A percentile compares a stretch with the other conserved stretches of the same genome.
Conservation (phyloP, 2,329 filamentous ascomycete species). For the Colletotrichum somersetense region DNA sequence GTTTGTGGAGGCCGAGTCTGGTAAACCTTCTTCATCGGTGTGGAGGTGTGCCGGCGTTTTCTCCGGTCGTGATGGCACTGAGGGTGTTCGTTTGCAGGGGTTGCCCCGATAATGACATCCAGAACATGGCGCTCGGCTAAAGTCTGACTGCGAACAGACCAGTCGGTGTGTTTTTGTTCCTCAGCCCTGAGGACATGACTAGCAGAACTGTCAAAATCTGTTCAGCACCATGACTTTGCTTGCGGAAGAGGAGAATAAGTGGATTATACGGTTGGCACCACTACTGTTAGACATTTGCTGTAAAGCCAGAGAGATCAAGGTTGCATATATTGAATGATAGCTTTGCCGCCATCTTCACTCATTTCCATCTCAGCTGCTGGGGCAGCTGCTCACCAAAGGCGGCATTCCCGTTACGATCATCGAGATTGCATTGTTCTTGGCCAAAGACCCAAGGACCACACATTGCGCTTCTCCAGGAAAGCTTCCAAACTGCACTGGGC, state of each 20-base stretch:
- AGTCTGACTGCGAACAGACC: neutral
- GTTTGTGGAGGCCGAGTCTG: slow-evolving; percentile 27
- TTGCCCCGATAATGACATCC: slow-evolving; percentile 60
- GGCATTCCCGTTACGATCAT: slow-evolving; percentile 66
- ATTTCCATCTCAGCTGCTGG: slow-evolving; percentile 45
- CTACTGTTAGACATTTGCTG: neutral
- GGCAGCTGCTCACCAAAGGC: slow-evolving; percentile 63
- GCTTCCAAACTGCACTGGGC: slow-evolving; percentile 68
- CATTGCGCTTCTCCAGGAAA: slow-evolving; percentile 70
- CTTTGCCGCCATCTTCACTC: neutral
- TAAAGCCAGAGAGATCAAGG: neutral
- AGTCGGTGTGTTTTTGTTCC: neutral
- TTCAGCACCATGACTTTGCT: neutral
- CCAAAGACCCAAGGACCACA: slow-evolving; percentile 71
- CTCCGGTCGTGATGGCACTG: neutral
- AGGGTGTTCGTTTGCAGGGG: slow-evolving; percentile 51
- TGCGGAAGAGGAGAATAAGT: neutral
- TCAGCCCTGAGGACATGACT: slow-evolving; percentile 14
- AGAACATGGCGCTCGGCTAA: neutral
- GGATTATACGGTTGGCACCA: neutral
- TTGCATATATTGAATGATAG: too few species aligned
- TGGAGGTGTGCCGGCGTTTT: slow-evolving; percentile 24
- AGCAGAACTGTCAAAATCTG: slow-evolving; percentile 3
- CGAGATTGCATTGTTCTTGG: slow-evolving; percentile 65
- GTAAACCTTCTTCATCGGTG: neutral